These are phyloP conservation scores for Dothideomycetes sp. DNA, from an alignment of 2,329 filamentous ascomycete species.

Conservation along the genomic window DNA sequence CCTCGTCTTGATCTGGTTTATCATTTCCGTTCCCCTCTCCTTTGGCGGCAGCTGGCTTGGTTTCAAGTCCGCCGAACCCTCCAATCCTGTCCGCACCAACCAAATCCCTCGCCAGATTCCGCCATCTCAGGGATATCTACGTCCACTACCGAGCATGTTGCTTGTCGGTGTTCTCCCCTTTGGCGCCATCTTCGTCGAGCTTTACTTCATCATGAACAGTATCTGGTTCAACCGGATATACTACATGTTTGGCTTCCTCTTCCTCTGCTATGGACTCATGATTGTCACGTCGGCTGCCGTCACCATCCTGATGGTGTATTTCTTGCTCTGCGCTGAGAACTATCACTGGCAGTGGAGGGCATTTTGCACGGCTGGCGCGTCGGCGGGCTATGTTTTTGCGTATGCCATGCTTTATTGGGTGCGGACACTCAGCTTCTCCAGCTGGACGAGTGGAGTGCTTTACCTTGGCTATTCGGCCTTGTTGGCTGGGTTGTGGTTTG, in stretches of 20 bases:
- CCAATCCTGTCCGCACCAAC: slow-evolving; percentile 84
- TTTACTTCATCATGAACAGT: slow-evolving; percentile 98
- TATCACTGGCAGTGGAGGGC: slow-evolving; percentile 99
- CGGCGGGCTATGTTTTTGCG: slow-evolving; percentile 80
- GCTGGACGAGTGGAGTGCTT: slow-evolving; percentile 74
- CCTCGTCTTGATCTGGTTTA: slow-evolving; percentile 87
- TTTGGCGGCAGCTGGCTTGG: slow-evolving; percentile 86
- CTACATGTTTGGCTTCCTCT: slow-evolving; percentile 99
- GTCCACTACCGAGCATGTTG: slow-evolving; percentile 79
- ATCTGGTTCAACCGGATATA: slow-evolving; percentile 99
- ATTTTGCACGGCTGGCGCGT: slow-evolving; percentile 84
- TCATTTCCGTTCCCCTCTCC: slow-evolving; percentile 88
- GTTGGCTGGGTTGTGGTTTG: slow-evolving; percentile 83
- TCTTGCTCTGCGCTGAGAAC: slow-evolving; percentile 89
- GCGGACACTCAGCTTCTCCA: slow-evolving; percentile 75
- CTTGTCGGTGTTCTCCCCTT: slow-evolving; percentile 90
- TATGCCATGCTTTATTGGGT: slow-evolving; percentile 88
- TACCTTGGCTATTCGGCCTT: slow-evolving; percentile 89
- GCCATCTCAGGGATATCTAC: slow-evolving; percentile 69
- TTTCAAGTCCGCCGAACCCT: slow-evolving; percentile 60
- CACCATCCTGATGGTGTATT: slow-evolving; percentile 91
- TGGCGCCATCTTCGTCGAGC: slow-evolving; percentile 92
- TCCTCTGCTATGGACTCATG: slow-evolving; percentile 95
- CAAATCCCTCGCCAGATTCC: slow-evolving; percentile 97
- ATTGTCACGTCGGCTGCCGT: slow-evolving; percentile 88